Evolutionary conservation across 768 basidiomycete species (phyloP).

Genomic region (Tubosaeta brunneosetosa): DNA sequence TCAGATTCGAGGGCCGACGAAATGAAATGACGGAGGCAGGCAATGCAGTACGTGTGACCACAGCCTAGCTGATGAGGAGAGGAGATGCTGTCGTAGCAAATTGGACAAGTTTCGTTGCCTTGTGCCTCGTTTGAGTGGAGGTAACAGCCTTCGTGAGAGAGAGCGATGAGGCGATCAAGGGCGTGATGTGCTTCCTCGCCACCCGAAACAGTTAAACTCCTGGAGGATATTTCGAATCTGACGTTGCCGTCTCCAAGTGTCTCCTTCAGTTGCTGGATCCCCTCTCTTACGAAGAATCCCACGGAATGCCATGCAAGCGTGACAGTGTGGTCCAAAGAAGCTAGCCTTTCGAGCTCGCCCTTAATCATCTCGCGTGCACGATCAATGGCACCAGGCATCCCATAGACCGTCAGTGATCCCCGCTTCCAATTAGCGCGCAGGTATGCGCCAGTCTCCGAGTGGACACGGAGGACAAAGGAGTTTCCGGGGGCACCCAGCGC

Average conservation of each 20-base stretch:
- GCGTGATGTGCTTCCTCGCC: conserved; percentile 52
- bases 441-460: conserved; percentile 36
- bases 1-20: conserved; percentile 50
- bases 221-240: conserved; percentile 37
- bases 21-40: conserved; percentile 57
- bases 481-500: conserved; percentile 30
- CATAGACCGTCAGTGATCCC: conserved; percentile 44
- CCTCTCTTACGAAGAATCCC: conserved; percentile 48
- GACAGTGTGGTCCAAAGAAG: conserved; percentile 39
- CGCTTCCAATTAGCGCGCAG: conserved; percentile 45
- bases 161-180: conserved; percentile 40
- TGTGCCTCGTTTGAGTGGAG: neutral
- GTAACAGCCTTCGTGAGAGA: conserved; percentile 31
- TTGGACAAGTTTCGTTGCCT: conserved; percentile 38
- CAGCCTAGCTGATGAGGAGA: conserved; percentile 51
- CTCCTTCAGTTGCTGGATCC: conserved; percentile 47
- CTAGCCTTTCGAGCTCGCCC: conserved; percentile 44
- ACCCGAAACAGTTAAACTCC: conserved; percentile 48
- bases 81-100: conserved; percentile 45
- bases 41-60: conserved; percentile 62
- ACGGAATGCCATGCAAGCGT: conserved; percentile 37
- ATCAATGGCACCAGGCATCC: conserved; percentile 36
- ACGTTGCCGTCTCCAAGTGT: conserved; percentile 53
- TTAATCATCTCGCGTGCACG: conserved; percentile 42
- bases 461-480: conserved; percentile 34